Conservation (phyloP, 331 rosid species). For the Phaseolus coccineus region DNA sequence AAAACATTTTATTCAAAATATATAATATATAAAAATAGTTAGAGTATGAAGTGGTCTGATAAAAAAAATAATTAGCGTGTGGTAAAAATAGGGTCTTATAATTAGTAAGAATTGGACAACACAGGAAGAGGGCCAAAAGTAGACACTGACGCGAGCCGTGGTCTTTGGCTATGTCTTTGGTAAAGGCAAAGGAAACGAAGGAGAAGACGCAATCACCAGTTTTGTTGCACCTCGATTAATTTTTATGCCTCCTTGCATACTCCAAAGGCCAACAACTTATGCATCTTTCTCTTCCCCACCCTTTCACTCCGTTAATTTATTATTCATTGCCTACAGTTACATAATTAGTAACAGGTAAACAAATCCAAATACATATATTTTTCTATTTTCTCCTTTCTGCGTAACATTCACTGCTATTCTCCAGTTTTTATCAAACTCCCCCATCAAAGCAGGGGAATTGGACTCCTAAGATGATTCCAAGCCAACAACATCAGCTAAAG, state of each 20-base stretch:
- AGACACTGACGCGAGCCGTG: slow-evolving; percentile 49
- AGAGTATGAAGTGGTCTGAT: no score
- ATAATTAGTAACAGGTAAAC: no score
- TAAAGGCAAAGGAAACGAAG: slow-evolving; percentile 24
- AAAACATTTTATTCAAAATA: no score
- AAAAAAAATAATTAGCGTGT: no score
- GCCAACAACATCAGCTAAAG: neutral
- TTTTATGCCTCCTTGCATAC: slow-evolving; percentile 53
- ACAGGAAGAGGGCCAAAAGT: slow-evolving; percentile 15
- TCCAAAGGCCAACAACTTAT: slow-evolving; percentile 57
- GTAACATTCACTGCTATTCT: neutral
- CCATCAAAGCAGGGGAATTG: neutral
- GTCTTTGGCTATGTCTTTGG: slow-evolving; percentile 37
- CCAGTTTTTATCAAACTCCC: neutral
- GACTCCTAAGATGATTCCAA: neutral
- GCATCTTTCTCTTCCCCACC: slow-evolving; percentile 1
- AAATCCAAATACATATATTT: neutral
- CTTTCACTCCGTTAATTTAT: neutral
- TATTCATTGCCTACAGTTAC: neutral
- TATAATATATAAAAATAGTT: no score
- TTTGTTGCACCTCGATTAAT: slow-evolving; percentile 28
- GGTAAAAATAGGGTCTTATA: neutral
- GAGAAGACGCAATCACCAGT: neutral
- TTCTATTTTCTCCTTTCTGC: neutral
- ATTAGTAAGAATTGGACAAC: slow-evolving; percentile 6